Conservation (phyloP, 2,329 filamentous ascomycete genomes). For the Diplodia intermedia region DNA sequence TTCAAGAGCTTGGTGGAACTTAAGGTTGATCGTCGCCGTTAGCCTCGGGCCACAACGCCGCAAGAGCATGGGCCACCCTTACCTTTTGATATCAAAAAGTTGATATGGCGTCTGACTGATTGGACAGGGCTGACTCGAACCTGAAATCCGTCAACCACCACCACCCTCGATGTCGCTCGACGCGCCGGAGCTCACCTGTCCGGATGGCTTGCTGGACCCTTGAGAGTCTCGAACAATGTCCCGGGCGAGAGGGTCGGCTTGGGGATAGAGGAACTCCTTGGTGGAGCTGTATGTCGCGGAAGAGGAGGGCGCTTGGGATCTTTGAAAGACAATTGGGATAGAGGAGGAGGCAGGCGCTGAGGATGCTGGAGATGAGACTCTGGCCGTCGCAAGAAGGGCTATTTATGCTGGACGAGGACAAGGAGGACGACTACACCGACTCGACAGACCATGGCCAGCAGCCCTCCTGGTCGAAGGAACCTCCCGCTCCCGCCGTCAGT, state of each 20-base stretch:
- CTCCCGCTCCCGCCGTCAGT: conserved; percentile 47
- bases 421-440: conserved; percentile 39
- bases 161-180: conserved; percentile 19
- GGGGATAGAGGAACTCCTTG: conserved; percentile 12
- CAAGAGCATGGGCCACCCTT: conserved; percentile 33
- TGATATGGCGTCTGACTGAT: conserved; percentile 32
- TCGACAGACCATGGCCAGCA: conserved; percentile 41
- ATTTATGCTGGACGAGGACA: conserved; percentile 49
- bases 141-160: conserved; percentile 22
- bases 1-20: conserved; percentile 32
- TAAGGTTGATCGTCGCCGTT: conserved; percentile 22
- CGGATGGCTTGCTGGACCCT: conserved; percentile 18
- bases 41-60: conserved; percentile 16
- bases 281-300: conserved; percentile 18
- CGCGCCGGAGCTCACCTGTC: conserved; percentile 21
- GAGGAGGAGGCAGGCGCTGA: conserved; percentile 26
- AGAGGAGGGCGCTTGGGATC: conserved; percentile 28
- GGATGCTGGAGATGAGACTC: conserved; percentile 31
- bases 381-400: conserved; percentile 39
- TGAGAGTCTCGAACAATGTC: conserved; percentile 15
- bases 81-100: conserved; percentile 30
- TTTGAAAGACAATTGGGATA: conserved; percentile 27
- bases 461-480: conserved; percentile 44
- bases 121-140: conserved; percentile 29
- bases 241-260: conserved; percentile 6